phyloP scores from a whole-genome alignment of 192 early-diverging fungal genomes.

The Backusella tarrabulga region DNA sequence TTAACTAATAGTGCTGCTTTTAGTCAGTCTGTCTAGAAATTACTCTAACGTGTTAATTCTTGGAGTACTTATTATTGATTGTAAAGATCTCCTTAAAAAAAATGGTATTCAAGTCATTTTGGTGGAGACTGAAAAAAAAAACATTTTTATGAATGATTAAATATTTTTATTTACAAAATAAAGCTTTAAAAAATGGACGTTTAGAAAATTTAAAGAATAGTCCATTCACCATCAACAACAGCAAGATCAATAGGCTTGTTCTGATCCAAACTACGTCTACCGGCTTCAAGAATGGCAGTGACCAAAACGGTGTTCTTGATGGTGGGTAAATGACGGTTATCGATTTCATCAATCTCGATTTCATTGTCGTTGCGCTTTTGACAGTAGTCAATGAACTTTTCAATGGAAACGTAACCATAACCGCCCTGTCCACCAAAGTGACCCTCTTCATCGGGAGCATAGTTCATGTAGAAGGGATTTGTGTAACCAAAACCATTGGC shows the following conservation, averaged over 20 bases:
- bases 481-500: slow-evolving; percentile 19
- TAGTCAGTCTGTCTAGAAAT: too few relatives aligned
- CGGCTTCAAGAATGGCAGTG: slow-evolving; percentile 47
- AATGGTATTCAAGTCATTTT: too few relatives aligned
- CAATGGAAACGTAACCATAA: slow-evolving; percentile 42
- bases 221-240: slow-evolving; percentile 14
- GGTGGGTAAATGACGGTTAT: slow-evolving; percentile 33
- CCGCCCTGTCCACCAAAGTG: slow-evolving; percentile 40
- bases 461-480: slow-evolving; percentile 47
- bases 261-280: slow-evolving; percentile 41
- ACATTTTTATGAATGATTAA: too few relatives aligned
- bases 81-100: too few relatives aligned
- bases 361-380: slow-evolving; percentile 28
- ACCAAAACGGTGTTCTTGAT: slow-evolving; percentile 36
- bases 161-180: too few relatives aligned
- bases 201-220: slow-evolving; percentile 17
- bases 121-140: too few relatives aligned
- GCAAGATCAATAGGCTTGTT: slow-evolving; percentile 17
- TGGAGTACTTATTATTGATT: too few relatives aligned
- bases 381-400: slow-evolving; percentile 35
- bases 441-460: slow-evolving; percentile 42
- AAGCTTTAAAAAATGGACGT: not conserved
- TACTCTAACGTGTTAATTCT: too few relatives aligned
- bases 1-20: too few relatives aligned
- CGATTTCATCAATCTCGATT: slow-evolving; percentile 29